Conservation (phyloP, 2,329 filamentous ascomycete species). For the Triangularia setosa region DNA sequence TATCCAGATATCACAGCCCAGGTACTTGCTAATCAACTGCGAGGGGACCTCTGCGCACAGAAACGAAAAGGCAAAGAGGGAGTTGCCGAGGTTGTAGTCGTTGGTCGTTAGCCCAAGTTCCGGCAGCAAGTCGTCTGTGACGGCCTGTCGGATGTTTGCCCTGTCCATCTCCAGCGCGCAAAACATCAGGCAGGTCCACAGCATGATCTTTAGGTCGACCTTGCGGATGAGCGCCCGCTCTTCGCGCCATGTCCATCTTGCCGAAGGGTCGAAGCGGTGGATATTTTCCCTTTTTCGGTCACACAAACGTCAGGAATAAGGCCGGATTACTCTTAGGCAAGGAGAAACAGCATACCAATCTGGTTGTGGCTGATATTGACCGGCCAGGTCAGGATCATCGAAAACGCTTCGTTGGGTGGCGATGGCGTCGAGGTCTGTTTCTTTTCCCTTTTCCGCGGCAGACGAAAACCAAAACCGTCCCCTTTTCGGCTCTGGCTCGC, state of each 20-base stretch:
- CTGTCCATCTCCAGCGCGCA: constrained; percentile 49
- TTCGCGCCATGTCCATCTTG: constrained; percentile 37
- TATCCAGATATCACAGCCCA: constrained; percentile 36
- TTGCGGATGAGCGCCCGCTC: constrained; percentile 34
- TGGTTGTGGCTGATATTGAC: constrained; percentile 20
- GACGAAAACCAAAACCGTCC: constrained; percentile 15
- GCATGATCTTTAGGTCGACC: constrained; percentile 48
- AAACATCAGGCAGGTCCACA: constrained; percentile 52
- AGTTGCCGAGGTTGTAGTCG: constrained; percentile 52
- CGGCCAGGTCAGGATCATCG: constrained; percentile 22
- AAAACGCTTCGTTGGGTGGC: constrained; percentile 25
- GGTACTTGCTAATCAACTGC: constrained; percentile 55
- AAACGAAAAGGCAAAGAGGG: constrained; percentile 52
- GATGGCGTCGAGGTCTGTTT: constrained; percentile 17
- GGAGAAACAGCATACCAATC: constrained; percentile 16
- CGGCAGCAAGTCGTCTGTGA: constrained; percentile 33
- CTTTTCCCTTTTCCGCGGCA: constrained; percentile 8
- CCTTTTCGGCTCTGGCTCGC: constrained; percentile 12
- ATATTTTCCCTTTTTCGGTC: constrained; percentile 29
- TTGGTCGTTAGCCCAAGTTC: constrained; percentile 35
- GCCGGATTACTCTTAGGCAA: not conserved
- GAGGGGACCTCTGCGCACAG: constrained; percentile 57
- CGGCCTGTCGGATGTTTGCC: constrained; percentile 39
- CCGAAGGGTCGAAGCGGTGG: constrained; percentile 36
- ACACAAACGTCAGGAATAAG: constrained; percentile 6